Conservation (phyloP, 768 basidiomycete genomes). For the Tylopilus balloui region DNA sequence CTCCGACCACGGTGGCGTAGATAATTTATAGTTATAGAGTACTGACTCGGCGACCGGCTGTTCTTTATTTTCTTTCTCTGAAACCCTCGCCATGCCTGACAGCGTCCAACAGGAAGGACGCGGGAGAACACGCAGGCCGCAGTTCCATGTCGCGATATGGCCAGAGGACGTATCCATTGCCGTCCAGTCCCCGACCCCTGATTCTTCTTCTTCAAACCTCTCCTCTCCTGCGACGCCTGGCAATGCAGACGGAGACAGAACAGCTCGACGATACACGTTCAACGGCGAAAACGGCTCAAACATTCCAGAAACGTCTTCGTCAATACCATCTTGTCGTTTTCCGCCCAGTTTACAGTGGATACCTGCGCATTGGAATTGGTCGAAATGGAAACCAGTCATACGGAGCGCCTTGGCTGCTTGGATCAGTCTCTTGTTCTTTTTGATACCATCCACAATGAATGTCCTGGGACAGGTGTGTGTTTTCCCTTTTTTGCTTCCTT, state of each 20-base stretch:
- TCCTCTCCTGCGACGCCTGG: no score
- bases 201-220: not conserved
- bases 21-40: no score
- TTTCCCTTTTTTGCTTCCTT: conserved; percentile 38
- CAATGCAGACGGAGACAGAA: conserved; percentile 1
- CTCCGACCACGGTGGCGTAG: no score
- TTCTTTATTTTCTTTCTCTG: no score
- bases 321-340: not conserved
- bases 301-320: not conserved
- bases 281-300: not conserved
- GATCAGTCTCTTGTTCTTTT: conserved; percentile 54
- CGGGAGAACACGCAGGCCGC: not conserved
- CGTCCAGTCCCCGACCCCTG: not conserved
- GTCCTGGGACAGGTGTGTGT: conserved; percentile 54
- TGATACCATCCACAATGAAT: conserved; percentile 46
- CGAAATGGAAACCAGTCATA: conserved; percentile 58
- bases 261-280: not conserved
- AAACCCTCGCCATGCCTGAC: conserved; percentile 7
- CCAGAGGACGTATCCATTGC: not conserved
- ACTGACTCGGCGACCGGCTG: no score
- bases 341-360: conserved; percentile 50
- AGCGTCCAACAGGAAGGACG: not conserved
- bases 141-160: conserved; percentile 9
- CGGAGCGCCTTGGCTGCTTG: conserved; percentile 63
- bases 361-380: conserved; percentile 51